phyloP scores from a whole-genome alignment of 192 early-diverging fungal genomes.

The Rhizophagus prolifer region DNA sequence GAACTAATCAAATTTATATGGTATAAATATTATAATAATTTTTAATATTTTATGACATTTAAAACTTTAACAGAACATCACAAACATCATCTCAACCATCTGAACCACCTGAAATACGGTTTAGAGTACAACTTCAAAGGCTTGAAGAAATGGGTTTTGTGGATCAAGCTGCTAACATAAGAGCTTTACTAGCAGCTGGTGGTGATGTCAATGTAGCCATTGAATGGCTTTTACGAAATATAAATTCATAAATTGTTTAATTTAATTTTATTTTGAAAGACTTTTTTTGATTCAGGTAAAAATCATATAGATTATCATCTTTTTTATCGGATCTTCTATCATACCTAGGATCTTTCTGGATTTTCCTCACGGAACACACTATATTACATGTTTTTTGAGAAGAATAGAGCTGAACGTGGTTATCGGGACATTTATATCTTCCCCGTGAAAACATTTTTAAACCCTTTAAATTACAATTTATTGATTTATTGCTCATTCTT shows the following conservation, averaged over 20 bases:
- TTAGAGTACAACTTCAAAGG: conserved; percentile 64
- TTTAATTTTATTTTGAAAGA: not conserved
- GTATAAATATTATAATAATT: not conserved
- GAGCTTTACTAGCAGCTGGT: conserved; percentile 78
- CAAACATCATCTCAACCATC: conserved; percentile 24
- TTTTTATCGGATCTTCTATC: not conserved
- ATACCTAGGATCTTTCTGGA: not conserved
- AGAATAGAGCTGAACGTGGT: not conserved
- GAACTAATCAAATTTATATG: not conserved
- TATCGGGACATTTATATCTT: not conserved
- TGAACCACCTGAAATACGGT: conserved; percentile 60
- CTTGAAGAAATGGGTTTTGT: conserved; percentile 95
- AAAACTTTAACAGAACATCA: not conserved
- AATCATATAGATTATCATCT: not conserved
- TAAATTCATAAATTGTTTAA: not conserved
- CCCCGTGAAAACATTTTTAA: too few species aligned
- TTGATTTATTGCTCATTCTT: not conserved
- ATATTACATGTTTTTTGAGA: not conserved
- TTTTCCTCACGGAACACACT: not conserved
- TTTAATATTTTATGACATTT: not conserved
- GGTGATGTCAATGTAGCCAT: conserved; percentile 89
- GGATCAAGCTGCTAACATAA: conserved; percentile 80
- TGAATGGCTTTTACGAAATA: conserved; percentile 58
- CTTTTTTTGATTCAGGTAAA: not conserved
- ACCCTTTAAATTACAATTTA: not conserved